A percentile compares a stretch with the other conserved stretches of the same genome.
Evolutionary conservation across 345 rosid genomes (phyloP).

Genomic region (Populus tremula): DNA sequence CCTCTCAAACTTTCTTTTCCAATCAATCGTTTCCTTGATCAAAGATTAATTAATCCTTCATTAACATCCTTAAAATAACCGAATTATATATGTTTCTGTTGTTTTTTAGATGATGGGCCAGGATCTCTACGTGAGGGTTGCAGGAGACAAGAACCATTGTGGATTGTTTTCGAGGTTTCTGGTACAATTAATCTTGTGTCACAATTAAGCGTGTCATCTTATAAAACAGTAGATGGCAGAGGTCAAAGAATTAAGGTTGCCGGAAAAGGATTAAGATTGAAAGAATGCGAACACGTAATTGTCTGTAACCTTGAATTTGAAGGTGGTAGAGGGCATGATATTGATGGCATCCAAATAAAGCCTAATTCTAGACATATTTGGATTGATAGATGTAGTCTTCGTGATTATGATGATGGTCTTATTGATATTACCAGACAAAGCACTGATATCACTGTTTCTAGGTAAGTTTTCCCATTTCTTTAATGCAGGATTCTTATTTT

Average conservation of each 20-base stretch:
- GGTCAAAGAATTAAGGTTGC: conserved; percentile 84
- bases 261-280: conserved; percentile 79
- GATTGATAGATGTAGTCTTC: conserved; percentile 90
- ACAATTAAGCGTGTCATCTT: conserved; percentile 65
- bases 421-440: conserved; percentile 92
- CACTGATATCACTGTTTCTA: conserved; percentile 85
- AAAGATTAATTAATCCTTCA: not conserved
- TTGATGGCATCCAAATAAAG: conserved; percentile 86
- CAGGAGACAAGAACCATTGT: conserved; percentile 65
- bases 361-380: conserved; percentile 83
- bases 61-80: not conserved
- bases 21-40: not conserved
- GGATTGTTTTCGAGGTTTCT: conserved; percentile 85
- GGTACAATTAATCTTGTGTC: conserved; percentile 68
- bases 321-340: conserved; percentile 84
- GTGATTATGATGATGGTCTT: conserved; percentile 81
- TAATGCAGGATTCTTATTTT: too few species aligned
- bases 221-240: conserved; percentile 91
- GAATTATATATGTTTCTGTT: too few species aligned
- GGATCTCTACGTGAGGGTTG: conserved; percentile 90
- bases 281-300: conserved; percentile 79
- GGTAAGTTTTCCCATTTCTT: conserved; percentile 32
- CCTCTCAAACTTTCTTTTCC: not conserved
- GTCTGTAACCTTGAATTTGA: conserved; percentile 83
- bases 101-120: conserved; percentile 69